phyloP scores from a whole-genome alignment of 768 basidiomycete species.

The Amanita subjunquillea region DNA sequence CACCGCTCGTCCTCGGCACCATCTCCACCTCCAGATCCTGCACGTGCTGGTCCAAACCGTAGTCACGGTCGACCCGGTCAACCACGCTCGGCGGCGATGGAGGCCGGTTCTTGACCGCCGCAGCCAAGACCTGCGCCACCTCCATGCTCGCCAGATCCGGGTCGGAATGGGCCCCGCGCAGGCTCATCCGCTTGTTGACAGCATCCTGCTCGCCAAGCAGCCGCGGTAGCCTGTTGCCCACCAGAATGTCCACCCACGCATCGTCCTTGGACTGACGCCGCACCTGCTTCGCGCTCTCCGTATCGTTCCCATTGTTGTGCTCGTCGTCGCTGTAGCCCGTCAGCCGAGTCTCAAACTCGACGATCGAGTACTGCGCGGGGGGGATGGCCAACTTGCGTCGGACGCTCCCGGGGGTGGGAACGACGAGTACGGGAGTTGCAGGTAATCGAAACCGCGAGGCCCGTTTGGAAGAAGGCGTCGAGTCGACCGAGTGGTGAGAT shows the following conservation, averaged over 20 bases:
- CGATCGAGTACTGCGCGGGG: conserved; percentile 70
- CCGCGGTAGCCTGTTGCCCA: conserved; percentile 40
- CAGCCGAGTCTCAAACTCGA: conserved; percentile 78
- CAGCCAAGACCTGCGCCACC: conserved; percentile 66
- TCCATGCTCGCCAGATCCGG: conserved; percentile 69
- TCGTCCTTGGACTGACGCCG: conserved; percentile 50
- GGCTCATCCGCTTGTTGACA: conserved; percentile 24
- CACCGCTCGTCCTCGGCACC: conserved; percentile 26
- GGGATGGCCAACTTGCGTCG: conserved; percentile 37
- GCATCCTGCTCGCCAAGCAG: conserved; percentile 49
- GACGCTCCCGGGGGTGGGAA: conserved; percentile 39
- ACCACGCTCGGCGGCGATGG: conserved; percentile 24
- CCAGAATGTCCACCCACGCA: conserved; percentile 84
- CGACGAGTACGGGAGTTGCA: conserved; percentile 27
- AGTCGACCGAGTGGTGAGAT: neutral
- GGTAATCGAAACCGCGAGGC: conserved; percentile 52
- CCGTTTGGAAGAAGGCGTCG: conserved; percentile 20
- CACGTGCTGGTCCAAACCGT: conserved; percentile 22
- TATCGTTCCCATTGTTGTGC: conserved; percentile 24
- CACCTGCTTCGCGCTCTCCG: conserved; percentile 33
- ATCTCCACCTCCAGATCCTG: conserved; percentile 39
- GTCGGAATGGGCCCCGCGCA: conserved; percentile 27
- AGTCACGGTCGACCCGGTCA: conserved; percentile 26
- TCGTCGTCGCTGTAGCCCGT: conserved; percentile 52
- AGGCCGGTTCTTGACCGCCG: conserved; percentile 35